Base-by-base conservation (phyloP, 768 basidiomycete species). In the Psilocybe subaeruginosa region DNA sequence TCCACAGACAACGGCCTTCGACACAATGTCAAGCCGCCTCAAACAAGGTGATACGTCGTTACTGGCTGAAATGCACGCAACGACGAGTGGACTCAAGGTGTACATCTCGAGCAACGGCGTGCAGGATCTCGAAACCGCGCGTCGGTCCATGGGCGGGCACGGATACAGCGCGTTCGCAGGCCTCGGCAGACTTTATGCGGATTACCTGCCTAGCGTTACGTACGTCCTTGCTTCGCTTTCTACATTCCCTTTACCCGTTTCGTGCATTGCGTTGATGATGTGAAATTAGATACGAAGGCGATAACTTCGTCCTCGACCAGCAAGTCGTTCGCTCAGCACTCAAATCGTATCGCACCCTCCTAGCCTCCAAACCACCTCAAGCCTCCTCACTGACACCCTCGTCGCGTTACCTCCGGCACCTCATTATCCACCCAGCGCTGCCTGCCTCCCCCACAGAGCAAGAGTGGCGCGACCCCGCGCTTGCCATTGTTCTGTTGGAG, bases 61-160 rank as follows among this genome's bases (percentile, higher is more conserved):
- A 30, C 80, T 93, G n/a, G 81, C 85, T 0, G 90, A 92, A 63
- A 81, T 90, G 69, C 91, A 93, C 65, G 86, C 88, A 0, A 84
- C 82, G 8, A 85, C 89, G 8, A 87, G 86, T 66, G 89, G 86
- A 0, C 76, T 92, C 23, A 93, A 93, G 70, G 78, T 84, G 3
- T 77, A 89, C 31, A 83, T 82, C 3, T 80, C 84, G 0, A 78
- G 81, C 0, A 70, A 77, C n/a, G 76, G 78, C 4, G 79, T 85
- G 2, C 79, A 79, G 35, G 88, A 88, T 63, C 67, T 90, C 11
- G 90, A 91, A 71, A 81, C 77, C 5, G 86, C 88, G 3, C 82
- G 90, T 7, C 81, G 89, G 14, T 82, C 88, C 0, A 83, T 92
- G 82, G 91, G 91, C 54, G 91, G 91, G 3, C 91, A 93, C 71